phyloP scores from a whole-genome alignment of 2,329 filamentous ascomycete species.

The Aspergillus texensis region DNA sequence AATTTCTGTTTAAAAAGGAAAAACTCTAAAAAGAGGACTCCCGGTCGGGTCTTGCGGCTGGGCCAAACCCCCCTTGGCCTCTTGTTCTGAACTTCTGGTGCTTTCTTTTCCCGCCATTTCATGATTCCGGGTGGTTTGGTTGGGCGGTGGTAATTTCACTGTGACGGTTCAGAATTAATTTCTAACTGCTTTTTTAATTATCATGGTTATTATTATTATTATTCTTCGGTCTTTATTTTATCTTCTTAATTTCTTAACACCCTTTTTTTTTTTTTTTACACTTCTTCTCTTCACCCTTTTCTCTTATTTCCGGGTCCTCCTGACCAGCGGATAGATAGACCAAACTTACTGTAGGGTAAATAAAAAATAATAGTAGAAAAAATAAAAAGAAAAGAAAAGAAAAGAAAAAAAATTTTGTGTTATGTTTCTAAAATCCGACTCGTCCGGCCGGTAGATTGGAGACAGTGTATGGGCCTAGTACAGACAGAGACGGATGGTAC shows the following conservation, averaged over 20 bases:
- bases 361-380: not conserved
- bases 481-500: not conserved
- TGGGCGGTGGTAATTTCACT: constrained; percentile 2
- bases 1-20: not conserved
- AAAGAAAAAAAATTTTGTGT: not conserved
- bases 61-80: not conserved
- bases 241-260: not conserved
- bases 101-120: not conserved
- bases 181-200: not conserved
- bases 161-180: constrained; percentile 5
- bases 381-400: not conserved
- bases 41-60: constrained; percentile 4
- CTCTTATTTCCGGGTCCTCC: constrained; percentile 6
- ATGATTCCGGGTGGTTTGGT: constrained; percentile 1
- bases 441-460: not conserved
- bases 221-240: not conserved
- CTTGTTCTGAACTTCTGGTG: not conserved
- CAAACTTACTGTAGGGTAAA: not conserved
- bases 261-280: not conserved
- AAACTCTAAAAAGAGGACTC: constrained; percentile 3
- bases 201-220: not conserved
- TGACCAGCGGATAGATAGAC: not conserved
- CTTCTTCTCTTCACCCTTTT: not conserved
- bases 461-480: not conserved
- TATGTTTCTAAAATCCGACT: not conserved